Percentiles rank a stretch among this genome's conserved stretches.
phyloP scores from a whole-genome alignment of 768 basidiomycete genomes.

The Trametes cingulata region DNA sequence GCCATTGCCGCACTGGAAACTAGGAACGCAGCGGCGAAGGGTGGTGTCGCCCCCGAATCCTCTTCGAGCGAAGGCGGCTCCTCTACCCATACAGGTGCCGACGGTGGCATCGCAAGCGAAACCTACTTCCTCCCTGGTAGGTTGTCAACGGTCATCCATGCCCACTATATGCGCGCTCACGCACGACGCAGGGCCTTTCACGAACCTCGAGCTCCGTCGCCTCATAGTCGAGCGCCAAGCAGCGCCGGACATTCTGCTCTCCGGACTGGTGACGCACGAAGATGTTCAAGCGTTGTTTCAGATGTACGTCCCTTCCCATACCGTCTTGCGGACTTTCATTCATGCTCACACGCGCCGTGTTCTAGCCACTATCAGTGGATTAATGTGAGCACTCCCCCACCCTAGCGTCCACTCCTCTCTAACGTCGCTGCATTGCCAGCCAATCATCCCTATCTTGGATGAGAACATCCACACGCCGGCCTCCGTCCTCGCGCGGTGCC shows the following conservation, averaged over 20 bases:
- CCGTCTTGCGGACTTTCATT: not conserved
- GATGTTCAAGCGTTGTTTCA: constrained; percentile 33
- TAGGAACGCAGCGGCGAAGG: not conserved
- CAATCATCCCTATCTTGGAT: constrained; percentile 60
- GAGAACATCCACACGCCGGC: constrained; percentile 55
- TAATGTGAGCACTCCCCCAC: constrained; percentile 38
- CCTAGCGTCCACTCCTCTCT: constrained; percentile 28
- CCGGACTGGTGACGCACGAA: constrained; percentile 32
- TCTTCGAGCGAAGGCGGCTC: constrained; percentile 5
- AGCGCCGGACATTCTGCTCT: constrained; percentile 34
- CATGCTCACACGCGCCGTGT: constrained; percentile 32
- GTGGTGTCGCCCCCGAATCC: not conserved
- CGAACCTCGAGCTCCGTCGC: constrained; percentile 33
- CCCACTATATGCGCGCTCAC: not conserved
- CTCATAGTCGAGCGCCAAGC: constrained; percentile 36
- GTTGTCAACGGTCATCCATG: not conserved
- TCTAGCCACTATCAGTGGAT: constrained; percentile 39
- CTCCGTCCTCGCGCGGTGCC: constrained; percentile 52
- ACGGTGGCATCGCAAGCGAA: constrained; percentile 22
- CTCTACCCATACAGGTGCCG: not conserved
- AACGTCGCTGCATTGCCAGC: constrained; percentile 36
- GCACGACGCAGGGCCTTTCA: constrained; percentile 24
- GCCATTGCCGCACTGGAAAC: constrained; percentile 18
- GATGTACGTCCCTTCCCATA: constrained; percentile 27
- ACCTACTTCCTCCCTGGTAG: constrained; percentile 29